These are phyloP conservation scores for Pseudogymnoascus sp. DNA, from an alignment of 2,329 filamentous ascomycete species.

Conservation along the genomic window DNA sequence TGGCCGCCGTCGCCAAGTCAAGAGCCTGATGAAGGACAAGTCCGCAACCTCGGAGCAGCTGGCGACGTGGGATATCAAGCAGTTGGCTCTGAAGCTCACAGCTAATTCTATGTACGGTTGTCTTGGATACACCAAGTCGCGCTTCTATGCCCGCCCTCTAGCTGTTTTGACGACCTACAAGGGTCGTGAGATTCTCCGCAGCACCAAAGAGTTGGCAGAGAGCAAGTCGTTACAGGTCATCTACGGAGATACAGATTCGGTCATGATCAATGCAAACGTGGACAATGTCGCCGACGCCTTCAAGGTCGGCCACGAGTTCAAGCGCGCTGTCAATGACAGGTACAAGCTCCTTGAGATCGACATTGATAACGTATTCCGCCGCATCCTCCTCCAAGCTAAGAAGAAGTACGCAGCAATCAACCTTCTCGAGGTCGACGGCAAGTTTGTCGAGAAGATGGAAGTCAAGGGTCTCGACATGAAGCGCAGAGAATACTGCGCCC, in stretches of 20 bases:
- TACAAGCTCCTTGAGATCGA: slow-evolving; percentile 94
- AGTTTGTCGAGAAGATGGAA: slow-evolving; percentile 89
- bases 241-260: slow-evolving; percentile 97
- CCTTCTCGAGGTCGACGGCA: slow-evolving; percentile 80
- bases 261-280: slow-evolving; percentile 99
- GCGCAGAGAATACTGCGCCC: slow-evolving; percentile 87
- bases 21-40: slow-evolving; percentile 94
- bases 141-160: slow-evolving; percentile 91
- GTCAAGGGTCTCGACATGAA: slow-evolving; percentile 98
- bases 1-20: slow-evolving; percentile 80
- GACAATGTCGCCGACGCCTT: slow-evolving; percentile 86
- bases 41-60: slow-evolving; percentile 77
- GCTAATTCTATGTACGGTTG: slow-evolving; percentile 99
- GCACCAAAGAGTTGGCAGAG: slow-evolving; percentile 93
- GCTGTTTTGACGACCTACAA: slow-evolving; percentile 96
- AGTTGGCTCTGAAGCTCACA: slow-evolving; percentile 91
- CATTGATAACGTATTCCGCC: slow-evolving; percentile 93
- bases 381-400: slow-evolving; percentile 90
- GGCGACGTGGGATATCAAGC: slow-evolving; percentile 96
- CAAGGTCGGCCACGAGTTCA: slow-evolving; percentile 90
- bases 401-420: slow-evolving; percentile 99
- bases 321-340: slow-evolving; percentile 85
- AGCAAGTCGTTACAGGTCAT: slow-evolving; percentile 88
- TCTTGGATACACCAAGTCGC: slow-evolving; percentile 91
- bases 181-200: slow-evolving; percentile 91